These are phyloP conservation scores for Trichoderma cornu-damae DNA, from an alignment of 2,329 filamentous ascomycete genomes.

Conservation along the genomic window DNA sequence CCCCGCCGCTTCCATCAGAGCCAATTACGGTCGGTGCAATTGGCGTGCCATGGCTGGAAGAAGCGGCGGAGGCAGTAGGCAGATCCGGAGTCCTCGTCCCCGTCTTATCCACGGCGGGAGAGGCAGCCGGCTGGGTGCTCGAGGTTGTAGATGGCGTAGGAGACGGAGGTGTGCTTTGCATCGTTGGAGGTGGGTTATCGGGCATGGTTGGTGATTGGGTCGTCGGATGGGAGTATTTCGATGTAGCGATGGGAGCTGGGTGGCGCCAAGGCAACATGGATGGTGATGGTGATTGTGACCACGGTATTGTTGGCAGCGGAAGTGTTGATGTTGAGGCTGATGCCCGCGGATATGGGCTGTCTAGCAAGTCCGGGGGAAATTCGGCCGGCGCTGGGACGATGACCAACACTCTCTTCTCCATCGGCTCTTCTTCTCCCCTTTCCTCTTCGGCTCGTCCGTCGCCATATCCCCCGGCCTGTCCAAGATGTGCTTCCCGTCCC, in stretches of 20 bases:
- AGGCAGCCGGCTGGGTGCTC: not conserved
- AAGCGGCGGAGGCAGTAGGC: not conserved
- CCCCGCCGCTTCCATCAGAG: not conserved
- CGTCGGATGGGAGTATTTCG: not conserved
- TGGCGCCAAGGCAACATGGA: not conserved
- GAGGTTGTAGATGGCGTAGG: not conserved
- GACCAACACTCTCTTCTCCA: slow-evolving; percentile 28
- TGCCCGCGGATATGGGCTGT: not conserved
- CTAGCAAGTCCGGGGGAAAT: slow-evolving; percentile 24
- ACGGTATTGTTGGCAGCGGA: not conserved
- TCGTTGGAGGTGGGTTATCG: not conserved
- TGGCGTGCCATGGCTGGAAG: not conserved
- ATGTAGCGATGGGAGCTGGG: not conserved
- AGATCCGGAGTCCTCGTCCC: not conserved
- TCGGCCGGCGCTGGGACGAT: slow-evolving; percentile 32
- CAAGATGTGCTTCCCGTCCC: not conserved
- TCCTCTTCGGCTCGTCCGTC: not conserved
- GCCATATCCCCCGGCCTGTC: not conserved
- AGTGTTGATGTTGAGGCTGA: not conserved
- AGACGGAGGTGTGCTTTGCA: not conserved
- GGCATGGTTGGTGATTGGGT: not conserved
- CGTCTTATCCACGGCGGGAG: not conserved
- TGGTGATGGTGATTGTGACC: not conserved
- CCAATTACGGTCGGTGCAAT: not conserved
- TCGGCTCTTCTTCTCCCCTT: not conserved